A percentile compares a stretch with the other conserved stretches of the same genome.
Conservation (phyloP, 176 grass and related monocot species). For the Ensete glaucum region DNA sequence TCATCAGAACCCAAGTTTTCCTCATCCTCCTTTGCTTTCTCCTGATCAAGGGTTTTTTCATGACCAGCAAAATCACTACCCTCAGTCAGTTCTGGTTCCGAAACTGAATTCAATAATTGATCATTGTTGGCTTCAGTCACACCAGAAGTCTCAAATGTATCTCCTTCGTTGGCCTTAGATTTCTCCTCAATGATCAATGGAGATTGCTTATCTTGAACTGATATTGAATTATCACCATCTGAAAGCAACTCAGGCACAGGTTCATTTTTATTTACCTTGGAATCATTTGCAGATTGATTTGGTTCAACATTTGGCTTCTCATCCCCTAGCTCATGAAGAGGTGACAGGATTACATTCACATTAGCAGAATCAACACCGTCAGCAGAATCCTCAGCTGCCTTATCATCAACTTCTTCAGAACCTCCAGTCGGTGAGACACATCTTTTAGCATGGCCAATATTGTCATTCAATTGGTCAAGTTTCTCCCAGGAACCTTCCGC, state of each 20-base stretch:
- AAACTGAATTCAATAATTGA: not conserved
- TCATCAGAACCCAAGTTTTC: not conserved
- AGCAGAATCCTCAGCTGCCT: too few relatives aligned
- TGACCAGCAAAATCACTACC: not conserved
- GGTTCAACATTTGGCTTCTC: not conserved
- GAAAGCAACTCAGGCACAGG: not conserved
- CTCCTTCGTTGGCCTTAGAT: not conserved
- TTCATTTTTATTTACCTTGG: not conserved
- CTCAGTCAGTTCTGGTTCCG: not conserved
- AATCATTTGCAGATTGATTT: not conserved
- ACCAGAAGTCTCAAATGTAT: not conserved
- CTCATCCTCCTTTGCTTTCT: not conserved
- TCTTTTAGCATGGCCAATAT: too few relatives aligned
- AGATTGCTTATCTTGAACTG: not conserved
- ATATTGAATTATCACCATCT: not conserved
- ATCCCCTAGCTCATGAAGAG: not conserved
- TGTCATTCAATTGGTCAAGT: too few relatives aligned
- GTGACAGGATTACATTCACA: not conserved
- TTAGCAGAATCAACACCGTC: not conserved
- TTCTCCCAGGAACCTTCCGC: too few relatives aligned
- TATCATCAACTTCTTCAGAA: too few relatives aligned
- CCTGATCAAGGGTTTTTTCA: not conserved
- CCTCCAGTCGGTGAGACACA: too few relatives aligned
- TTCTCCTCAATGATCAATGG: not conserved
- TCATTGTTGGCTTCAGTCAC: not conserved